These are phyloP conservation scores for Canavalia gladiata DNA, from an alignment of 306 rosid genomes.

Conservation along the genomic window DNA sequence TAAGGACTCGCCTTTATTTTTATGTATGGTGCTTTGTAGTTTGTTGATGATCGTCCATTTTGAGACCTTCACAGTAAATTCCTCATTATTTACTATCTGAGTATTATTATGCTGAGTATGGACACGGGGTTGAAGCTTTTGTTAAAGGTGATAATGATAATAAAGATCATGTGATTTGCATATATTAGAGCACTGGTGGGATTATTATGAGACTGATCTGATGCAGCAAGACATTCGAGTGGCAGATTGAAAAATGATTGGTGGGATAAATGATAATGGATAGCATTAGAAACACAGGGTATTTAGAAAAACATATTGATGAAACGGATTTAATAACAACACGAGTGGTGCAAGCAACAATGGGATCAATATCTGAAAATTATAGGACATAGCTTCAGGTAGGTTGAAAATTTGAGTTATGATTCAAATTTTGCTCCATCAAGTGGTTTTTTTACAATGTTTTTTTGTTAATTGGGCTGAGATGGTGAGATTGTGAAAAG, in stretches of 20 bases:
- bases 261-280: neutral
- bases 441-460: neutral
- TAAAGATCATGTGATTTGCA: conserved; percentile 11
- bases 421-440: conserved; percentile 18
- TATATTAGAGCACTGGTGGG: neutral
- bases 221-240: neutral
- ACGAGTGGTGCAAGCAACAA: neutral
- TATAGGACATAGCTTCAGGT: neutral
- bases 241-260: conserved; percentile 13
- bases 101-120: conserved; percentile 8
- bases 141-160: neutral
- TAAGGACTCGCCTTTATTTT: neutral
- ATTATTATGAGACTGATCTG: neutral
- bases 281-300: neutral
- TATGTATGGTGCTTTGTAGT: neutral
- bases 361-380: neutral
- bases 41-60: neutral
- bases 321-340: neutral
- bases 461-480: neutral
- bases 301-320: neutral
- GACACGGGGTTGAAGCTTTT: conserved; percentile 12
- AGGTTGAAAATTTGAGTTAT: neutral
- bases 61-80: conserved; percentile 13
- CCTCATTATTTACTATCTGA: conserved; percentile 21
- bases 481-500: neutral